Evolutionary conservation across 1,139 yeast genomes (phyloP), one percentile per base, ranked within the genome.

Genomic region (Candida sojae): DNA sequence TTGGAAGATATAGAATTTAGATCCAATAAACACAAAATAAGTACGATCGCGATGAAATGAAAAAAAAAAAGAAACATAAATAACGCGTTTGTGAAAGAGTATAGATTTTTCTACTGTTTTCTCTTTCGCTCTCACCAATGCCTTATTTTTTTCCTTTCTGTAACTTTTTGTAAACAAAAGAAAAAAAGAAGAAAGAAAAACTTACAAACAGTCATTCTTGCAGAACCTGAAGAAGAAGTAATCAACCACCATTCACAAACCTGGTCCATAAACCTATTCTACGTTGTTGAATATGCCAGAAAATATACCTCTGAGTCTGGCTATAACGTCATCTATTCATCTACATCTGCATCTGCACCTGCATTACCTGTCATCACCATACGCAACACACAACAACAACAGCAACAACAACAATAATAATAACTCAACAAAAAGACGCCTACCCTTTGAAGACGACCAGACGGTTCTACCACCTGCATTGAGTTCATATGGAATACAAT

Each of bases 391-490:
- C 39, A 35, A n/a, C 28, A 35, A 35, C 39, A 35, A n/a, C 28
- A 35, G 21, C 39, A 35, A 35, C 39, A 35, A 11, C 4, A 32
- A 4, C 13, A 13, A 33, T 35, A 38, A 38, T 26, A 43, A 12
- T 26, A 46, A 32, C 31, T 51, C 53, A 8, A 45, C 54, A 2
- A 54, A 48, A 32, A 42, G 54, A 39, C 49, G 38, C 5, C 42
- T 49, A 25, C 47, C 46, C 6, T 17, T 41, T 8, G 82, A 77
- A 26, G 85, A 82, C 36, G 88, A 82, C 54, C 77, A 71, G 50
- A 77, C 82, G 25, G 77, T 79, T 51, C 71, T 79, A 49, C 88
- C 89, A 0, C 90, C 90, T 2, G 82, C 83, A 11, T 70, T 85
- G 53, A 83, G 88, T 59, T 78, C 85, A 10, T 84, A 83, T 53